Base-by-base conservation (phyloP, 2,329 filamentous ascomycete species). In the Neoscytalidium dimidiatum region DNA sequence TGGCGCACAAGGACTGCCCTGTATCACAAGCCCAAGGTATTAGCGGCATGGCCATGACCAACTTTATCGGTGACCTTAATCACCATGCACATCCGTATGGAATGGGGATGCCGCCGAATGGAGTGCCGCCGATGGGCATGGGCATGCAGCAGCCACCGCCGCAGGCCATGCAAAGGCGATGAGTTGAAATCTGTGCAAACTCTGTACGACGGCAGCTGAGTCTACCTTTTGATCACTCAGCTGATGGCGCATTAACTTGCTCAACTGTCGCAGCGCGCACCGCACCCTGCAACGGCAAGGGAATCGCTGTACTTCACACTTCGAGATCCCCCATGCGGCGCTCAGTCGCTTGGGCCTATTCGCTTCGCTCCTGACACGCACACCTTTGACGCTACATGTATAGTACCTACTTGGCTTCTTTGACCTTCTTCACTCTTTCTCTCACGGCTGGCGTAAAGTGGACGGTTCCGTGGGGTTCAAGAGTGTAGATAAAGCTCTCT, bases 1-100 rank as follows among this genome's bases (percentile, higher is more conserved):
- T 98, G 23, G 94, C 94, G 0, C 95, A 99, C 79, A 98, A 98
- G 76, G 94, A 98, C 76, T 98, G 95, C 71, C 92, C 94, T 0
- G 91, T 98, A 7, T 93, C 93, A 3, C 92, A 96, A 75, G 89
- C 92, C 51, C 94, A 97, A 77, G 90, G 91, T 3, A 81, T 95
- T 38, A 79, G 78, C 31, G 80, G 81, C 41, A 75, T 80, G 72
- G 79, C 79, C 13, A 83, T 84, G 78, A 81, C 82, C 68, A 79
- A 79, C 68, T 81, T 84, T 71, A 80, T 81, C 29, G 81, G 81
- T 44, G 78, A 81, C 63, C 72, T 77, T 41, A 69, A 71, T 17
- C 78, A 79, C 64, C 77, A 80, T 58, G 77, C 79, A 52, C 82
- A 83, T 57, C 81, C 81, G 1, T 83, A 83, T 67, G 81, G 81